These are phyloP conservation scores for Coelastrella sp. DNA, from an alignment of 139 green algal genomes.

Conservation along the genomic window DNA sequence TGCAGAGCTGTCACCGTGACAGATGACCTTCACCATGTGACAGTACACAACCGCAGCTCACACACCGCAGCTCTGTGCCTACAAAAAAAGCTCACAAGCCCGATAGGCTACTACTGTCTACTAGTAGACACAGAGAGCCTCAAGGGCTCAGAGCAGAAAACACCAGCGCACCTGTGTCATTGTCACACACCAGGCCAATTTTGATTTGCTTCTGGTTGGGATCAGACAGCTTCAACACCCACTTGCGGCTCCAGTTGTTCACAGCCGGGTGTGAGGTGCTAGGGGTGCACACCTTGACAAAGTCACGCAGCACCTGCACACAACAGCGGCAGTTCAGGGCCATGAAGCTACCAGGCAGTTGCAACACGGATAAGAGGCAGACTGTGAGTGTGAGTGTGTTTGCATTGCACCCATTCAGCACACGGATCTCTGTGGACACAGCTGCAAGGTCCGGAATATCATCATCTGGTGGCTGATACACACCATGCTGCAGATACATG, in stretches of 20 bases:
- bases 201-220: neutral
- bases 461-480: no score
- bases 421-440: no score
- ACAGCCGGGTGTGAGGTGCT: neutral
- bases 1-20: no score
- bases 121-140: no score
- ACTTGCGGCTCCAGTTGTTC: neutral
- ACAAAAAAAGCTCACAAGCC: no score
- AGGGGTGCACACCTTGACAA: slow-evolving; percentile 11
- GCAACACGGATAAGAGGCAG: neutral
- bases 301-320: slow-evolving; percentile 42
- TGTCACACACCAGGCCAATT: neutral
- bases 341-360: neutral
- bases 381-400: neutral
- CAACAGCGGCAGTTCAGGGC: neutral
- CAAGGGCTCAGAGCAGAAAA: no score
- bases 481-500: no score
- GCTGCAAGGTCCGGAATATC: no score
- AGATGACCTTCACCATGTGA: no score
- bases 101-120: no score
- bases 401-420: neutral
- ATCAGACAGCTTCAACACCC: slow-evolving; percentile 21
- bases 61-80: no score
- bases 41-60: no score
- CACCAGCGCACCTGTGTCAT: slow-evolving; percentile 2